phyloP scores from a whole-genome alignment of 768 basidiomycete genomes.

The Dentipellis sp. region DNA sequence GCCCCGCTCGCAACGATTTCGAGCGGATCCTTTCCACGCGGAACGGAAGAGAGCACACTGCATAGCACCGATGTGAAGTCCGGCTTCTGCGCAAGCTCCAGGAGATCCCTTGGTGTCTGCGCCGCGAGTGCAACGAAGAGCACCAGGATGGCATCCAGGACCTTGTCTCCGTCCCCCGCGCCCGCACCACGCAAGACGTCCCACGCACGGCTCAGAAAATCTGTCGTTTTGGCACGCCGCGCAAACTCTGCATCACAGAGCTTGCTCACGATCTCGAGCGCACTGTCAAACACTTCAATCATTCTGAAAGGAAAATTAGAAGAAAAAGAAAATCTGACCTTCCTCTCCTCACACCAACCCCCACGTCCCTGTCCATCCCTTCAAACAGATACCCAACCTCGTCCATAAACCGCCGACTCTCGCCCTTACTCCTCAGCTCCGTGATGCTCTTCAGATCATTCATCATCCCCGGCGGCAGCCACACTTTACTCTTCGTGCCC shows the following conservation, averaged over 20 bases:
- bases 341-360: slow-evolving; percentile 50
- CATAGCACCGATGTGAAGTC: slow-evolving; percentile 22
- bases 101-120: slow-evolving; percentile 44
- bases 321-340: slow-evolving; percentile 35
- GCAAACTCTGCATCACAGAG: slow-evolving; percentile 66
- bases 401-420: slow-evolving; percentile 71
- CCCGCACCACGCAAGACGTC: slow-evolving; percentile 50
- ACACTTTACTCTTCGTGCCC: slow-evolving; percentile 12
- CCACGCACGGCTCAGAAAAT: slow-evolving; percentile 65
- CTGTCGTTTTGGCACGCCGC: slow-evolving; percentile 71
- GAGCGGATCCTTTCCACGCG: slow-evolving; percentile 38
- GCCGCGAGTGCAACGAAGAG: slow-evolving; percentile 58
- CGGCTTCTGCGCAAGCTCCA: slow-evolving; percentile 38
- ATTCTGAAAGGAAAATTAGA: not conserved
- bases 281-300: slow-evolving; percentile 32
- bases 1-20: slow-evolving; percentile 27
- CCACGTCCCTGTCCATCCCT: slow-evolving; percentile 49
- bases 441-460: slow-evolving; percentile 75
- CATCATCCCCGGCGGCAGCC: slow-evolving; percentile 49
- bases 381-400: slow-evolving; percentile 83
- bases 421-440: slow-evolving; percentile 73
- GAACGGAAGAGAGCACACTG: slow-evolving; percentile 15
- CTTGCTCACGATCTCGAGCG: slow-evolving; percentile 67
- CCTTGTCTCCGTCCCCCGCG: slow-evolving; percentile 53
- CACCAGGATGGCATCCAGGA: slow-evolving; percentile 53